Evolutionary conservation across 2,329 filamentous ascomycete species (phyloP), one percentile per base, ranked within the genome.

Genomic region (Aspergillus nomiae): DNA sequence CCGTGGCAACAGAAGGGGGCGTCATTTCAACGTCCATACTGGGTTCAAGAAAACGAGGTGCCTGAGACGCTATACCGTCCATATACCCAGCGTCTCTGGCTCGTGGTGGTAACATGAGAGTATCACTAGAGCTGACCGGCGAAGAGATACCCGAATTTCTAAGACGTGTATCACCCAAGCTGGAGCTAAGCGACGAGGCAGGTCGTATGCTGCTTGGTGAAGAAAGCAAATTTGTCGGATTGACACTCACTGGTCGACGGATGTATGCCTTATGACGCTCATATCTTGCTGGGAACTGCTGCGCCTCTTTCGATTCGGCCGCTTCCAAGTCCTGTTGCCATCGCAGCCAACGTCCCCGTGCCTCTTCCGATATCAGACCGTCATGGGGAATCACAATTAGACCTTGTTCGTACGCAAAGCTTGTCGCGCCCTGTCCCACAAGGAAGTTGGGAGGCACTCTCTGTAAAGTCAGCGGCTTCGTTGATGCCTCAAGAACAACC

Each of bases 391-490:
- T 83, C 12, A 92, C 82, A 0, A 86, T 81, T 74, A 98, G 87
- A 10, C 91, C 89, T 68, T 93, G 86, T 63, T 94, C 89, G 64
- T 87, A 86, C 0, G 94, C 95, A 77, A 96, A 99, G n/a, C 90
- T 86, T 50, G 87, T 90, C 19, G 95, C 95, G 12, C 95, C 95
- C 68, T 91, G 84, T 38, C 92, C 92, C 12, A 96, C 91, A 1
- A 99, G 85, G 28, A 97, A 87, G 71, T 97, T 98, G 11, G 95
- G 95, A 10, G 96, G 94, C 4, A 99, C 93, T 61, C 95, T 89
- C 60, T 91, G 88, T 57, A 98, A 85, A 9, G 92, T 92, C n/a
- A 98, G 80, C 1, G 91, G 88, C 62, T 88, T 85, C 56, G 87
- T 90, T 62, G 92, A 92, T 62, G 87, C 85, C 61, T 97, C 90